Evolutionary conservation across 768 basidiomycete genomes (phyloP).

Genomic region (Phylloporus sp.): DNA sequence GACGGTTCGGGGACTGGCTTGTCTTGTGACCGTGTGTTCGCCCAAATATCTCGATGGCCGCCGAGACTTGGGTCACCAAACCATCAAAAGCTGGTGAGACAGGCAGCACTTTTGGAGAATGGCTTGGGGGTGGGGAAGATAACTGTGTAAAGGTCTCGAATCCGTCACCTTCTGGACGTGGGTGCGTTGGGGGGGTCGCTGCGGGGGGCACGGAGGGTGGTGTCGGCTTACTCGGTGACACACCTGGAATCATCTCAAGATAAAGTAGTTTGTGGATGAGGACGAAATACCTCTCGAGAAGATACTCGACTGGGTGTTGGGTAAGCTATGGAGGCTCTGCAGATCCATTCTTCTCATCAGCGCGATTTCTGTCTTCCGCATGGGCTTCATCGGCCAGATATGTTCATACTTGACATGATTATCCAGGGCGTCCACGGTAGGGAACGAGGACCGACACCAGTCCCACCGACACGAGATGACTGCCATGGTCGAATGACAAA

Average conservation of each 20-base stretch:
- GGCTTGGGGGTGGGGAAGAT: slow-evolving; percentile 18
- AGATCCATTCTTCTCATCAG: slow-evolving; percentile 35
- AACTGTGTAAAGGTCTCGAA: slow-evolving; percentile 18
- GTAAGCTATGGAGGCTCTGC: slow-evolving; percentile 30
- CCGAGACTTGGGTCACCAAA: slow-evolving; percentile 10
- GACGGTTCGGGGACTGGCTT: slow-evolving; percentile 3
- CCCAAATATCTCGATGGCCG: slow-evolving; percentile 21
- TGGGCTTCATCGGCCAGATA: slow-evolving; percentile 41
- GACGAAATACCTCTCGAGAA: slow-evolving; percentile 18
- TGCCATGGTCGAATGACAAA: slow-evolving; percentile 1
- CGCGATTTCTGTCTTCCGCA: slow-evolving; percentile 42
- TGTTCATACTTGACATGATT: slow-evolving; percentile 49
- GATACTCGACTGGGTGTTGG: slow-evolving; percentile 9
- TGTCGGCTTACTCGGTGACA: neutral
- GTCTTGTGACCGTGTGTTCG: slow-evolving; percentile 3
- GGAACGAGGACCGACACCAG: slow-evolving; percentile 47
- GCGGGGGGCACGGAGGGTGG: neutral
- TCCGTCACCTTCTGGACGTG: neutral
- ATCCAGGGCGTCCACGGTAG: slow-evolving; percentile 35
- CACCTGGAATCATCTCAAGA: slow-evolving; percentile 5
- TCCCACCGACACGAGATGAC: slow-evolving; percentile 47
- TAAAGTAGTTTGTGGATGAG: slow-evolving; percentile 1
- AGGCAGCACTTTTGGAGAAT: slow-evolving; percentile 11
- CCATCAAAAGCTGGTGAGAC: slow-evolving; percentile 21
- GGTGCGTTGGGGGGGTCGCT: neutral